These are phyloP conservation scores for Pseudogymnoascus sp. DNA, from an alignment of 2,329 filamentous ascomycete species.

Conservation along the genomic window DNA sequence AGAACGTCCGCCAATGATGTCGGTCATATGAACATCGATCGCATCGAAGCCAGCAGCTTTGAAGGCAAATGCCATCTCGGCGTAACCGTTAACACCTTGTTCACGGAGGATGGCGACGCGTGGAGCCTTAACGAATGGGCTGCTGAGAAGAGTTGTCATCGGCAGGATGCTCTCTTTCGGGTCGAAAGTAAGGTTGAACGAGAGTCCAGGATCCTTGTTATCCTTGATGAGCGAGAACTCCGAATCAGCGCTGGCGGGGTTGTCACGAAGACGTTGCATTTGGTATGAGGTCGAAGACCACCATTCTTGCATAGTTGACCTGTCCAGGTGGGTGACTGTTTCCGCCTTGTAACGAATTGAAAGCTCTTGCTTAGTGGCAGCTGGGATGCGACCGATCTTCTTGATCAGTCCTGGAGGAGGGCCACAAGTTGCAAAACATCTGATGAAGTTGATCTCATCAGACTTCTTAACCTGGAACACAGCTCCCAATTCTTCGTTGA, in stretches of 20 bases:
- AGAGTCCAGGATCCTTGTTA: slow-evolving; percentile 69
- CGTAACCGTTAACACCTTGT: slow-evolving; percentile 89
- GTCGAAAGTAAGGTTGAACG: slow-evolving; percentile 73
- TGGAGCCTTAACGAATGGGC: slow-evolving; percentile 50
- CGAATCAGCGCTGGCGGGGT: slow-evolving; percentile 74
- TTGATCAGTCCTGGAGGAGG: slow-evolving; percentile 73
- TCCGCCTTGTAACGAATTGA: slow-evolving; percentile 64
- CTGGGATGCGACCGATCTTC: slow-evolving; percentile 71
- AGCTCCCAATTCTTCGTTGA: slow-evolving; percentile 93
- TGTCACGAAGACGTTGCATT: slow-evolving; percentile 87
- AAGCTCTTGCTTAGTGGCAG: slow-evolving; percentile 63
- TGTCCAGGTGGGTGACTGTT: slow-evolving; percentile 59
- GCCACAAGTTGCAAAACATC: slow-evolving; percentile 85
- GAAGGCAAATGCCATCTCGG: slow-evolving; percentile 98
- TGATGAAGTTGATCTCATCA: slow-evolving; percentile 76
- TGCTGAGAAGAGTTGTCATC: slow-evolving; percentile 42
- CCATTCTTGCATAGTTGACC: slow-evolving; percentile 70
- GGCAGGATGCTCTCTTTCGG: slow-evolving; percentile 67
- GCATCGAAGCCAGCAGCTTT: slow-evolving; percentile 82
- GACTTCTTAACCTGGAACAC: slow-evolving; percentile 88
- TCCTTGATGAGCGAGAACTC: slow-evolving; percentile 72
- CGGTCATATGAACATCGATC: slow-evolving; percentile 94
- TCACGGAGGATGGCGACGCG: slow-evolving; percentile 89
- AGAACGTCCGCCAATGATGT: slow-evolving; percentile 71
- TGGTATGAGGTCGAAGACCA: slow-evolving; percentile 85